Conservation (phyloP, 2,329 filamentous ascomycete genomes). For the Ceratocystis eucalypticola region DNA sequence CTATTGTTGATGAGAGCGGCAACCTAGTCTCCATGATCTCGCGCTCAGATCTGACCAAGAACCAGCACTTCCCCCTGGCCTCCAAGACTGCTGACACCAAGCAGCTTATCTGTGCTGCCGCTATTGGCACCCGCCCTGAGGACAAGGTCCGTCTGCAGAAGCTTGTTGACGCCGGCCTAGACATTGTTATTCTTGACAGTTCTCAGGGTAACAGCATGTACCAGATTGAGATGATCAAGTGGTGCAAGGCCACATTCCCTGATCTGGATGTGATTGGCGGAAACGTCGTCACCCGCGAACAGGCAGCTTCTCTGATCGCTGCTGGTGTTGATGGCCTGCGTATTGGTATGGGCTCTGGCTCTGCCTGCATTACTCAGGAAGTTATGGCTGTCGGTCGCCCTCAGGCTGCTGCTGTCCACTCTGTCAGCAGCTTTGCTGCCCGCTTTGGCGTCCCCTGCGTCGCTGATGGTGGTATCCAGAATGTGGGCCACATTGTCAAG, state of each 20-base stretch:
- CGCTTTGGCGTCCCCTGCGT: conserved; percentile 96
- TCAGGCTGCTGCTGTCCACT: conserved; percentile 85
- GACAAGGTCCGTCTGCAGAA: conserved; percentile 77
- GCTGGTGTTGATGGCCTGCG: conserved; percentile 91
- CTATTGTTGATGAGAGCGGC: conserved; percentile 69
- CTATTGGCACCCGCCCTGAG: conserved; percentile 87
- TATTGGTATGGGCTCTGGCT: conserved; percentile 97
- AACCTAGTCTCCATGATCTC: conserved; percentile 88
- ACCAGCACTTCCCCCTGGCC: conserved; percentile 88
- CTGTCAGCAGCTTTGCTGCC: conserved; percentile 76
- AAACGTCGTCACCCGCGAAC: conserved; percentile 95
- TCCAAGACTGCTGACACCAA: conserved; percentile 96
- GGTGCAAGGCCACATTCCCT: conserved; percentile 77
- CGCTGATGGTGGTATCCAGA: conserved; percentile 94
- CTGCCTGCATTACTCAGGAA: conserved; percentile 97
- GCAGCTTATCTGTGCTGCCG: conserved; percentile 89
- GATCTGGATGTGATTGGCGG: conserved; percentile 88
- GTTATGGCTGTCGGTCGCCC: conserved; percentile 98
- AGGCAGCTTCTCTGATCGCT: conserved; percentile 81
- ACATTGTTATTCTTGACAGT: conserved; percentile 90
- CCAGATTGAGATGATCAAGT: conserved; percentile 97
- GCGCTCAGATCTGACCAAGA: conserved; percentile 95
- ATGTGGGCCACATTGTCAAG: conserved; percentile 98
- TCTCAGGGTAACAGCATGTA: conserved; percentile 98
- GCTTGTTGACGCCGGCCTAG: conserved; percentile 86